Evolutionary conservation across 768 basidiomycete genomes (phyloP).

Genomic region (Obba rivulosa): DNA sequence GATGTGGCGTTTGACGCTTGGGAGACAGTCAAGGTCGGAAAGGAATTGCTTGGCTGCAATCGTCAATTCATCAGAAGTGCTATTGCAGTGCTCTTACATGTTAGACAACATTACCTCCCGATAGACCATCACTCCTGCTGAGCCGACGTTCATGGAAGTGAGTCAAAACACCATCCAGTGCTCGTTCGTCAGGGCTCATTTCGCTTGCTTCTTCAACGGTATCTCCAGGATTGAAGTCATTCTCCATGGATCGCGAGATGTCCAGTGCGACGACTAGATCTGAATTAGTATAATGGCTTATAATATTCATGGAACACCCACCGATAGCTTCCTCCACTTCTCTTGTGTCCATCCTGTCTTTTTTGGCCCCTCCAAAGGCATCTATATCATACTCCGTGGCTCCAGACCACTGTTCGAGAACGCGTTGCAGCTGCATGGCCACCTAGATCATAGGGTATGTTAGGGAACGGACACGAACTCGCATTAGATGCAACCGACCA

Average conservation of each 20-base stretch:
- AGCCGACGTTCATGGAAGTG: too few relatives aligned
- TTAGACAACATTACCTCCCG: too few relatives aligned
- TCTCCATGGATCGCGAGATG: background rate
- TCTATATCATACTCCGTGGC: background rate
- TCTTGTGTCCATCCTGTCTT: background rate
- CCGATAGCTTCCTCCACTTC: background rate
- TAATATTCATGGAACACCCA: background rate
- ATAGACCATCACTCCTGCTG: too few relatives aligned
- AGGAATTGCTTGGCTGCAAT: too few relatives aligned
- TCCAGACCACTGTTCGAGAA: background rate
- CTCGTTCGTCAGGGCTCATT: background rate
- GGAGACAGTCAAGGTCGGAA: too few relatives aligned
- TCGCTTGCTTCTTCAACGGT: background rate
- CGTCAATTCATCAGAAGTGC: too few relatives aligned
- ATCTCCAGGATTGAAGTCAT: background rate
- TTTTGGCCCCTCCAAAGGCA: background rate
- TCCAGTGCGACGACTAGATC: background rate
- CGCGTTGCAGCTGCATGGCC: constrained; percentile 2
- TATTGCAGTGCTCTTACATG: too few relatives aligned
- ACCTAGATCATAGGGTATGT: background rate
- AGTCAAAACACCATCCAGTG: background rate
- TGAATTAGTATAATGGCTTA: background rate
- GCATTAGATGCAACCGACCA: background rate
- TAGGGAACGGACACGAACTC: background rate
- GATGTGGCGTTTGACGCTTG: too few relatives aligned